phyloP scores from a whole-genome alignment of 2,329 filamentous ascomycete species.

The Colletotrichum cereale region DNA sequence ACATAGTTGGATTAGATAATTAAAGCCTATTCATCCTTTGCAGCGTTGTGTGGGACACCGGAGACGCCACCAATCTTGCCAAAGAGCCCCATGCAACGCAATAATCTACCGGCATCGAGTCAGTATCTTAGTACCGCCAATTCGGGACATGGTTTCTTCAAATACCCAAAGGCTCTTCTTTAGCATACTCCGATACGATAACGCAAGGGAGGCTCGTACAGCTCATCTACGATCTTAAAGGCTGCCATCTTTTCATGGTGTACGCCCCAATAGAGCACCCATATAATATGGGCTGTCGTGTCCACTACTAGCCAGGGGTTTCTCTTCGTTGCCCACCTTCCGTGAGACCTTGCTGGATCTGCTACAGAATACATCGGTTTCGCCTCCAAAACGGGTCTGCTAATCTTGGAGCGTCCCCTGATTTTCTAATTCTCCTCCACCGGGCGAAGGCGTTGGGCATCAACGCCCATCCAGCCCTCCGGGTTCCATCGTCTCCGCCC shows the following conservation, averaged over 20 bases:
- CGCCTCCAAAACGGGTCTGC: slow-evolving; percentile 6
- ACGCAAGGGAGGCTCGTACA: not conserved
- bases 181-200: too few species aligned
- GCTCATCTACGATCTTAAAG: not conserved
- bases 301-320: not conserved
- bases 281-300: not conserved
- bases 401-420: not conserved
- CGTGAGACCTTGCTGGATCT: not conserved
- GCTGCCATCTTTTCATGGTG: not conserved
- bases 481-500: not conserved
- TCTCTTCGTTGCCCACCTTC: not conserved
- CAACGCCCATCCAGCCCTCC: not conserved
- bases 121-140: not conserved
- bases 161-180: not conserved
- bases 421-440: not conserved
- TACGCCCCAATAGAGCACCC: not conserved
- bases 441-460: not conserved
- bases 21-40: not conserved
- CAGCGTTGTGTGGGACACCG: not conserved
- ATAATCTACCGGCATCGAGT: not conserved
- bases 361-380: not conserved
- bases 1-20: not conserved
- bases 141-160: not conserved
- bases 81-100: not conserved
- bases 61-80: not conserved